Evolutionary conservation across 1,284 basidiomycete species (phyloP), one percentile per base, ranked within the genome.

Genomic region (Trichosporon sp.): DNA sequence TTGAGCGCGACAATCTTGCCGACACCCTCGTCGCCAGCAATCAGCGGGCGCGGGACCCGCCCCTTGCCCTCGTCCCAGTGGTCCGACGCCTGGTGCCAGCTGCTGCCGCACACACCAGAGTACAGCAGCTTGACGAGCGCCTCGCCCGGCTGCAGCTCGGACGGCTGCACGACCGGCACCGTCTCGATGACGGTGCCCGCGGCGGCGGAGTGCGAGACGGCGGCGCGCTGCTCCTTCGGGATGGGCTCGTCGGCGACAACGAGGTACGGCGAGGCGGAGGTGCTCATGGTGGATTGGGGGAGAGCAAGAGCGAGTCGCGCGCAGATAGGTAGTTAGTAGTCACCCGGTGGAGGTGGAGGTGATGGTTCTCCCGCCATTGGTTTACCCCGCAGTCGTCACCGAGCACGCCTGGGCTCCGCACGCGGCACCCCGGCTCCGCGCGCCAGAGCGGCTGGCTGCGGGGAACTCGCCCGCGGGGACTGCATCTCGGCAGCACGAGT

Each of bases 1-100:
- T 89, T 92, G 75, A 95, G 90, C 29, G 91, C 92, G 32, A 95
- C 90, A 68, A 95, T 83, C 58, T 86, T 75, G 38, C 85, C 85
- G 3, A 80, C 75, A 47, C 78, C 78, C 68, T 79, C 81, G 51
- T 83, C 76, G 0, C 93, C 93, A 34, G 92, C 92, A 69, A 95
- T 87, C 65, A 93, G 87, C 0, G 92, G 92, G 3, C 86, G 85
- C 73, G 64, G 64, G 32, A 35, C 31, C 1, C 65, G 65, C 3
- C 53, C 65, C 47, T 63, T 63, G 51, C 60, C 44, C 13, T 51
- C 32, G 9, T 18, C 66, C 60, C 58, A 63, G 66, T 67, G 62
- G 56, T 68, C 53, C 2, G 53, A 25, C 13, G 63, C 27, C 56
- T 65, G 51, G 35, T 64, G 51, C 18, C 31, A 42, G 23, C 32